Conservation (phyloP, 2,329 filamentous ascomycete species). For the Tolypocladium endophyticum region DNA sequence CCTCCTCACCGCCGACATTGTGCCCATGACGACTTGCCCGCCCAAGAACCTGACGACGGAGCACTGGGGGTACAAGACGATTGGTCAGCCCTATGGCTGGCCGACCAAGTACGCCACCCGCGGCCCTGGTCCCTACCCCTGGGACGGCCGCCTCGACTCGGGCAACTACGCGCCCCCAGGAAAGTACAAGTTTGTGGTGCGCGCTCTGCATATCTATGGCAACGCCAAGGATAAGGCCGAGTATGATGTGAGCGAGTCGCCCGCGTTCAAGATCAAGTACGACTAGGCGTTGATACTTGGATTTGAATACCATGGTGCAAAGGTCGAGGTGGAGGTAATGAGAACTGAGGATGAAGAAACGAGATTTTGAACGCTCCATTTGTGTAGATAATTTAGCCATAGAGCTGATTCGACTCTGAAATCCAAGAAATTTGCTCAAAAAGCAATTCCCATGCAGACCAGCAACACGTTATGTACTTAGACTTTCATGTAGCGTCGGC, state of each 20-base stretch:
- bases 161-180: constrained; percentile 38
- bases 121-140: constrained; percentile 16
- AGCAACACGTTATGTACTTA: not conserved
- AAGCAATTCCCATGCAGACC: not conserved
- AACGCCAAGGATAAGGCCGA: constrained; percentile 30
- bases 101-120: constrained; percentile 24
- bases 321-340: not conserved
- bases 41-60: constrained; percentile 17
- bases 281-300: constrained; percentile 1
- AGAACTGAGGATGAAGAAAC: not conserved
- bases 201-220: constrained; percentile 40
- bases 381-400: not conserved
- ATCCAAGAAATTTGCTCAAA: not conserved
- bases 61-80: constrained; percentile 25
- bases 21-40: constrained; percentile 23
- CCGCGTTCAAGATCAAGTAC: constrained; percentile 35
- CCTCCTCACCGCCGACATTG: constrained; percentile 31
- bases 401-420: not conserved
- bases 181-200: constrained; percentile 36
- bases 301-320: not conserved
- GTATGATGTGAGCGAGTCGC: constrained; percentile 34
- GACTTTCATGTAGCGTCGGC: not conserved
- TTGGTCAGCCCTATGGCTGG: constrained; percentile 32
- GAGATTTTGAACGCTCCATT: not conserved
- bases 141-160: constrained; percentile 35